Base-by-base conservation (phyloP, 176 grass and related monocot genomes). In the Tillandsia fasciculata region DNA sequence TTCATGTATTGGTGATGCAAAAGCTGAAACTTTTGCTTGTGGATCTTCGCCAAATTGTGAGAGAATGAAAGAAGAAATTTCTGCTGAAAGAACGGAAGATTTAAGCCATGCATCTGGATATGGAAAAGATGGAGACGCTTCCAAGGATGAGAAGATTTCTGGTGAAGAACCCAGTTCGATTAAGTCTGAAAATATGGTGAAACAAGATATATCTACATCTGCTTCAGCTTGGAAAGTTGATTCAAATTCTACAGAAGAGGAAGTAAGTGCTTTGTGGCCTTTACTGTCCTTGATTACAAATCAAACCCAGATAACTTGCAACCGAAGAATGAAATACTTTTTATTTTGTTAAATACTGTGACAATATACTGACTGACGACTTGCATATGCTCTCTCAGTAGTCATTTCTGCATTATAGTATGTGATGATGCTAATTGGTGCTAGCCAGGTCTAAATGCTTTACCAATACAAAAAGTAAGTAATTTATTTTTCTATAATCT, bases 1-100 rank as follows among this genome's bases (percentile, higher is more conserved):
- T 42, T 42, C 33, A 42, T 6, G 33, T 42, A 42, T 42, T 42
- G 33, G 33, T 80, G 69, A 74, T 47, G 70, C 28, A 27, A 78
- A 78, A 12, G 65, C 70, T 52, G 23, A 78, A 69, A 49, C 27
- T 26, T 26, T 53, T 77, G 53, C 48, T 58, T 54, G 63, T 53
- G 65, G 73, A 53, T 18, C 56, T 61, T 7, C 56, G 11, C 22
- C 29, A 17, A 9, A 13, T 77, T 14, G 52, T 63, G 75, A 51
- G 29, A 22, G 3, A 3, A 80, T 70, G 51, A 82, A 70, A 67
- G 24, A 75, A 67, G 72, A 70, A 13, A 53, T 74, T 70, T 73
- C 52, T 74, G 67, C 79, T 22, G 66, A 74, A 53, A 49, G 64
- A 26, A 86, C 75, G 71, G 83, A 81, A 69, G 69, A 47, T 65